phyloP scores from a whole-genome alignment of 306 rosid genomes.

The Fragaria ananassa region DNA sequence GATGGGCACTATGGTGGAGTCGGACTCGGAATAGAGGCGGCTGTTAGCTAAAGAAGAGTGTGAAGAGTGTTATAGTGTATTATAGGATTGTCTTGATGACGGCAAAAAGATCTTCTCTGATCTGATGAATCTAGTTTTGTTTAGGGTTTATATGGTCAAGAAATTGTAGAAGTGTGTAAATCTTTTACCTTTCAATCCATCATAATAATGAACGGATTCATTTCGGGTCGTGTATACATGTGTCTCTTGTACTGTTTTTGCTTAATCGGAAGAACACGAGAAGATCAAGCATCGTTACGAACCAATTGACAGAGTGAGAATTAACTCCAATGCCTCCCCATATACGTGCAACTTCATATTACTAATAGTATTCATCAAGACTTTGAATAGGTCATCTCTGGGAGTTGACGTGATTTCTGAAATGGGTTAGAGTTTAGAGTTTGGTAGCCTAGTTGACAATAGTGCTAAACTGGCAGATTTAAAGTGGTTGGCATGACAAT shows the following conservation, averaged over 20 bases:
- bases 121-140: constrained; percentile 7
- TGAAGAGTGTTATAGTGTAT: constrained; percentile 1
- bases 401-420: neutral
- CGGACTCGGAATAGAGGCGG: constrained; percentile 57
- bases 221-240: constrained; percentile 17
- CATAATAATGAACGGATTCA: constrained; percentile 21
- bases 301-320: neutral
- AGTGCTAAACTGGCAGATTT: no score
- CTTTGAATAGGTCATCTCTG: neutral
- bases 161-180: constrained; percentile 35
- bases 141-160: constrained; percentile 14
- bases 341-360: neutral
- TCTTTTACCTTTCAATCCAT: constrained; percentile 18
- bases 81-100: constrained; percentile 22
- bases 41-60: neutral
- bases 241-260: neutral
- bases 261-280: neutral
- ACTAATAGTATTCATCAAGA: neutral
- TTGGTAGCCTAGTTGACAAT: no score
- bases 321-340: neutral
- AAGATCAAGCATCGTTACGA: neutral
- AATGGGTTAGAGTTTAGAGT: no score
- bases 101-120: neutral
- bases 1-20: constrained; percentile 86
- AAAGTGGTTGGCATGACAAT: neutral